Conservation (phyloP, 305 asterid genomes). For the Fraxinus latifolia region DNA sequence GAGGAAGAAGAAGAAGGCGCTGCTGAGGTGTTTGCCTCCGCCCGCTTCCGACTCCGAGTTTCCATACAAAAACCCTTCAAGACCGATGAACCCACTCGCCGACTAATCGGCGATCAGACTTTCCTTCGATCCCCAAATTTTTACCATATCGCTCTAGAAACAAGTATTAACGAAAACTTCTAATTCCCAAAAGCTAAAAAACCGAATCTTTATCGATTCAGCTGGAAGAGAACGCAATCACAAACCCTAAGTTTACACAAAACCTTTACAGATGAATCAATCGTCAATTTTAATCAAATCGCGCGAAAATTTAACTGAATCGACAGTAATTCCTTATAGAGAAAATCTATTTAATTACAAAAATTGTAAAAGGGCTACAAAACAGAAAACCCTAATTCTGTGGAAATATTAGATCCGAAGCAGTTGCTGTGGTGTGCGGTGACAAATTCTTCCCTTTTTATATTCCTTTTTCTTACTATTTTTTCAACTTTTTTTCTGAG, state of each 20-base stretch:
- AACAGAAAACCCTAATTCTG: conserved; percentile 34
- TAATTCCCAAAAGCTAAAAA: conserved; percentile 33
- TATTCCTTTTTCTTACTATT: neutral
- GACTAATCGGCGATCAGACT: conserved; percentile 86
- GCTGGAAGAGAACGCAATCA: conserved; percentile 19
- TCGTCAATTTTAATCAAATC: neutral
- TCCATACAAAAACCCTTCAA: conserved; percentile 87
- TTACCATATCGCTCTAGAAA: conserved; percentile 41
- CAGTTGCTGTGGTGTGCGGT: neutral
- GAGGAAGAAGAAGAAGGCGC: conserved; percentile 42
- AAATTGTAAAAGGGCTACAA: neutral
- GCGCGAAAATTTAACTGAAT: neutral
- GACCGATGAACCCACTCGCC: conserved; percentile 67
- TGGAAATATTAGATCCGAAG: neutral
- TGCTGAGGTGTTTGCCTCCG: conserved; percentile 97
- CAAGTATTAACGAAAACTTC: conserved; percentile 31
- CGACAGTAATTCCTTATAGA: neutral
- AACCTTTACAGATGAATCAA: conserved; percentile 4
- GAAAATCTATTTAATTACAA: neutral
- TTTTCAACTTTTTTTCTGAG: neutral
- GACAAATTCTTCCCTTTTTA: neutral
- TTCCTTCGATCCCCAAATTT: conserved; percentile 41
- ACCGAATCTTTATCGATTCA: conserved; percentile 36
- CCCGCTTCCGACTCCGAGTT: conserved; percentile 99
- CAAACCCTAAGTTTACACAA: conserved; percentile 20